phyloP scores from a whole-genome alignment of 768 basidiomycete species.

The Epithele typhae region DNA sequence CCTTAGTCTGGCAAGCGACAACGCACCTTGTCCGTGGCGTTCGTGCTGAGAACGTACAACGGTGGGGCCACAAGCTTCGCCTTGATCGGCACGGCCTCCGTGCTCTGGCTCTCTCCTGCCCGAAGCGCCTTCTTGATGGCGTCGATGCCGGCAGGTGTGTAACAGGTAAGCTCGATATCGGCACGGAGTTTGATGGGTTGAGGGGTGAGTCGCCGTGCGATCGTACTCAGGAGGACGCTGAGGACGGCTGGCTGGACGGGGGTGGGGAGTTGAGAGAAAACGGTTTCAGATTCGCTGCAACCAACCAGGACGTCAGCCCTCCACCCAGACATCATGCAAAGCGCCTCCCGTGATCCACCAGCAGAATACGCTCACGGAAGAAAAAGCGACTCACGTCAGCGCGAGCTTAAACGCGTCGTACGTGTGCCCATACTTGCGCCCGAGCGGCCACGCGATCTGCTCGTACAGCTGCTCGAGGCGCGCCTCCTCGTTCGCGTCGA shows the following conservation, averaged over 20 bases:
- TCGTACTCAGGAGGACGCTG: constrained; percentile 68
- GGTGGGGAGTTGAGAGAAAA: constrained; percentile 68
- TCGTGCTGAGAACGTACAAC: constrained; percentile 91
- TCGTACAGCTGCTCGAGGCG: constrained; percentile 86
- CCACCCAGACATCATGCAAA: neutral
- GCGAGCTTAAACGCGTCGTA: constrained; percentile 98
- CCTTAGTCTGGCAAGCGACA: no score
- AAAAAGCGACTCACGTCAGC: constrained; percentile 64
- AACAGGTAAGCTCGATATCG: constrained; percentile 96
- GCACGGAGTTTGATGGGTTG: constrained; percentile 99
- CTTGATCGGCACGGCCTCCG: constrained; percentile 90
- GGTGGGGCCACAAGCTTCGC: constrained; percentile 96
- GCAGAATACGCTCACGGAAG: neutral
- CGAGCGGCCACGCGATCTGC: constrained; percentile 89
- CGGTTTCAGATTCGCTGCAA: constrained; percentile 66
- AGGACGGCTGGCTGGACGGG: constrained; percentile 55
- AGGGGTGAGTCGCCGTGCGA: constrained; percentile 92
- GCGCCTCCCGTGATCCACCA: neutral
- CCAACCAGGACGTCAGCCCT: neutral
- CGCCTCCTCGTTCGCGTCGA: constrained; percentile 66
- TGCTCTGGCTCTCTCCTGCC: constrained; percentile 86
- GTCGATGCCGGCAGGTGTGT: constrained; percentile 92
- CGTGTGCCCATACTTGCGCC: constrained; percentile 87
- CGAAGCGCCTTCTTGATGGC: constrained; percentile 91
- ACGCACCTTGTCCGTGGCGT: constrained; percentile 91